Percentiles rank a stretch among this genome's conserved stretches.
Conservation (phyloP, 2,329 filamentous ascomycete species). For the Pestalotiopsis sp. region DNA sequence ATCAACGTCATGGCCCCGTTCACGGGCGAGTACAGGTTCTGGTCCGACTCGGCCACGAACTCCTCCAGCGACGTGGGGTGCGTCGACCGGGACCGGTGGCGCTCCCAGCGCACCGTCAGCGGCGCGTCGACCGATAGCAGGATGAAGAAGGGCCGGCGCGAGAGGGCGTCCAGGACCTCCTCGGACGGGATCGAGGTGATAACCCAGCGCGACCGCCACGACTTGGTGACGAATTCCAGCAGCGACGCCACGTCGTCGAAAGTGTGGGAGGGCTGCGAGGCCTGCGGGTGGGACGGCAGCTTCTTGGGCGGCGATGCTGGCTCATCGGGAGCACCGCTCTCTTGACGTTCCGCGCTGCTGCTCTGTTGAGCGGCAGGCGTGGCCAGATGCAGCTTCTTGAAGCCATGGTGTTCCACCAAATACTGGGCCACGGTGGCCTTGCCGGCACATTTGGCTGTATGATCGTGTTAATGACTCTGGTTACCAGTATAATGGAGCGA, state of each 20-base stretch:
- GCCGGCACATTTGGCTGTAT: constrained; percentile 83
- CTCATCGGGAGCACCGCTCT: neutral
- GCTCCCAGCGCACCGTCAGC: constrained; percentile 78
- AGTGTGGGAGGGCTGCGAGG: constrained; percentile 26
- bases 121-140: constrained; percentile 91
- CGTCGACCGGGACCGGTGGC: constrained; percentile 58
- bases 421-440: constrained; percentile 90
- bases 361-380: neutral
- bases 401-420: constrained; percentile 80
- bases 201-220: constrained; percentile 84
- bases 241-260: constrained; percentile 69
- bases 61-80: constrained; percentile 47
- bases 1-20: constrained; percentile 75
- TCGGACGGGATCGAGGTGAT: constrained; percentile 81
- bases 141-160: constrained; percentile 87
- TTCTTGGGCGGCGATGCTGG: neutral
- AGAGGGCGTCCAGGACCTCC: constrained; percentile 70
- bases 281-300: neutral
- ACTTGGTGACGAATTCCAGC: constrained; percentile 81
- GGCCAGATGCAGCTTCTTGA: constrained; percentile 69
- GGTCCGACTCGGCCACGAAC: constrained; percentile 65
- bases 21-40: constrained; percentile 70
- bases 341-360: neutral
- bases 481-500: neutral
- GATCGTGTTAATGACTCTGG: constrained; percentile 15